Base-by-base conservation (phyloP, 2,329 filamentous ascomycete species). In the Hymenoscyphus albidus region DNA sequence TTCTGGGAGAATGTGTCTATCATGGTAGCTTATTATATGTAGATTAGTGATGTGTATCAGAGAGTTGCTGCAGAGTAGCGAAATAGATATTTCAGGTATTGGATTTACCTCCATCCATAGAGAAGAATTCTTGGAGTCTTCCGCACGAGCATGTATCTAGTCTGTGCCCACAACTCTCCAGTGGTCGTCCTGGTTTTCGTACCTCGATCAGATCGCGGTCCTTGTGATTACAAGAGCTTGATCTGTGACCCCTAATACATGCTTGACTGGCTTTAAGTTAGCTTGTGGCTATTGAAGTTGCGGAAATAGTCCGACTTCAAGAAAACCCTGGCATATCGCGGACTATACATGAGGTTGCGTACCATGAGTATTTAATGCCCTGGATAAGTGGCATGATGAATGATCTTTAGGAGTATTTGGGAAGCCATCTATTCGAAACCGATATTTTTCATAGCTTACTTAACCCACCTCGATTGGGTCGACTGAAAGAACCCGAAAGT, bases 281-380 rank as follows among this genome's bases (percentile, higher is more conserved):
- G 42, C 39, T 56, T 40, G 42, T 9, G n/a, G 32, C 10, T 38
- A 56, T 64, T 54, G 18, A 48, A 54, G 54, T 18, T 38, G 42
- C 39, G 31, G 10, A 22, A 44, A 54, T n/a, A 22, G 38, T 42
- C 7, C 44, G 6, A 51, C 10, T 54, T 22, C 10, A 16, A 3
- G 12, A n/a, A 51, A 35, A 27, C n/a, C 10, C 48, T 54, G 5
- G 9, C 3, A 9, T 9, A 13, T 22, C 22, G 22, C 18, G 18
- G n/a, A 13, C 2, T 10, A 13, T 7, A 55, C 58, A 16, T n/a
- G 32, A 54, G n/a, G 54, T 22, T 55, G 57, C n/a, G 57, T 70
- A 73, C 72, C 72, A 74, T 12, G 70, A 70, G 62, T 72, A 74
- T 65, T 74, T 74, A 63, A 57, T 67, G 5, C 70, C 71, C 31